A percentile compares a stretch with the other conserved stretches of the same genome.
phyloP scores from a whole-genome alignment of 306 rosid species.

The Erythrophleum fordii region DNA sequence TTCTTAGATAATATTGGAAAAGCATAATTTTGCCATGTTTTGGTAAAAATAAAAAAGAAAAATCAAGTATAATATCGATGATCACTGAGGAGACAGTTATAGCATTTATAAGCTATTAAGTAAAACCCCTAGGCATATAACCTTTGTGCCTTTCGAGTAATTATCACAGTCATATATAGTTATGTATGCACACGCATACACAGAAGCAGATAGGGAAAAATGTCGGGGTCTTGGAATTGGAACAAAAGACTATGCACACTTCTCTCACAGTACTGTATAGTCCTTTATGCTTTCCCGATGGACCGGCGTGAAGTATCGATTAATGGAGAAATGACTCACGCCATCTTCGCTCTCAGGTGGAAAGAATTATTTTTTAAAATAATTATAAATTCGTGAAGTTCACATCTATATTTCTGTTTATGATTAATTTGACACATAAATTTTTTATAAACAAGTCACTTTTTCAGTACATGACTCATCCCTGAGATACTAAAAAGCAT shows the following conservation, averaged over 20 bases:
- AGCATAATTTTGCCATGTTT: background rate
- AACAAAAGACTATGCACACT: slow-evolving; percentile 50
- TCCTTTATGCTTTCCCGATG: background rate
- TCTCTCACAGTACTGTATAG: slow-evolving; percentile 16
- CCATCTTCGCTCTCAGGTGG: too few relatives aligned
- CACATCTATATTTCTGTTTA: background rate
- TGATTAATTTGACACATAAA: background rate
- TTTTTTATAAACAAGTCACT: background rate
- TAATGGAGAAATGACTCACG: too few relatives aligned
- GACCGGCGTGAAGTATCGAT: too few relatives aligned
- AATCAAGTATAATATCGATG: background rate
- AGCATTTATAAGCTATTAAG: background rate
- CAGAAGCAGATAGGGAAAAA: slow-evolving; percentile 26
- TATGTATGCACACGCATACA: background rate
- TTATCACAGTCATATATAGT: background rate
- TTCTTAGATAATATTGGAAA: background rate
- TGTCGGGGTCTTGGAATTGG: slow-evolving; percentile 47
- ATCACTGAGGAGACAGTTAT: background rate
- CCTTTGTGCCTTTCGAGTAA: background rate
- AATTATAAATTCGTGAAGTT: too few relatives aligned
- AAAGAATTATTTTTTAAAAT: too few relatives aligned
- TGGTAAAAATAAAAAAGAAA: background rate
- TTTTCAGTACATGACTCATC: background rate
- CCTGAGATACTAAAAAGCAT: background rate
- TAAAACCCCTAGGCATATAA: background rate